Evolutionary conservation across 768 basidiomycete species (phyloP), one percentile per base, ranked within the genome.

Genomic region (Lentinula edodes): DNA sequence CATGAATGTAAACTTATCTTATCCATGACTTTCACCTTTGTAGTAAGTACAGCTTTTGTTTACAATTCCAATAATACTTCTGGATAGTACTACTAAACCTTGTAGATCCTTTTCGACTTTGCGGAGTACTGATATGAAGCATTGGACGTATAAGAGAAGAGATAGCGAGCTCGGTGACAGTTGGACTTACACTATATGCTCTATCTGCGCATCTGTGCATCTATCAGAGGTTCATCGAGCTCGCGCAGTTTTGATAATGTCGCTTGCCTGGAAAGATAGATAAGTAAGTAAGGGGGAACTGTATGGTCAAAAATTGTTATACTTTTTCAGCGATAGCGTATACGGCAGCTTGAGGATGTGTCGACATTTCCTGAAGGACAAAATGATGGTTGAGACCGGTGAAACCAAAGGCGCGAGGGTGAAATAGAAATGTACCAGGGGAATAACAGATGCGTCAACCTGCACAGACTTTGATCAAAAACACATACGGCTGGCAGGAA

Each of bases 241-340:
- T 36, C 51, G 51, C 12, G 51, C 51, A 9, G 51, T 32, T 34
- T 35, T 34, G 28, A 52, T 52, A 4, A 52, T 52, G 18, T 52
- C 51, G 28, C 51, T 52, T 35, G 51, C 51, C 51, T 52, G 3
- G 4, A 52, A 13, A 12, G 35, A 12, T 32, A 34, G 15, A 52
- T 34, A 15, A 36, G 13, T 7, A 34, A n/a, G 6, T n/a, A 3
- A 16, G n/a, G 35, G 28, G 28, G 28, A 28, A 28, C 28, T 28
- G 3, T 12, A 36, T 16, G 51, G 12, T 15, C n/a, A 16, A 18
- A 34, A 7, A 6, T 28, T n/a, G 12, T 3, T 12, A 35, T 13
- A 61, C 59, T 41, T 41, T 51, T 53, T 61, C 59, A 6, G 59
- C 59, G 23, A 61, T 51, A 15, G 59, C 59, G 41, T 61, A 61